phyloP scores from a whole-genome alignment of 148 eudicot genomes.

The Linanthus parryae region DNA sequence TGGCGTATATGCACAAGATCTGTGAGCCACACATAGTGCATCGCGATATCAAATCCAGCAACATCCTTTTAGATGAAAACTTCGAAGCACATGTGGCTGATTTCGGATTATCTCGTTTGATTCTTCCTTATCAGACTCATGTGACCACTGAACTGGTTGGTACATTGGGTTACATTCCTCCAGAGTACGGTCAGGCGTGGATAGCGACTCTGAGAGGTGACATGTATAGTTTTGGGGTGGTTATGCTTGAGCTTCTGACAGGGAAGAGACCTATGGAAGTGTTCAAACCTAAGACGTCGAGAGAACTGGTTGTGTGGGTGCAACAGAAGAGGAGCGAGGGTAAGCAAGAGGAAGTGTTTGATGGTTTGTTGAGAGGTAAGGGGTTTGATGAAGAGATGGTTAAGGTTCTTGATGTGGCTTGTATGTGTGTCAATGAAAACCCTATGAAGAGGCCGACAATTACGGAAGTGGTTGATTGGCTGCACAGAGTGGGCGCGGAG shows the following conservation, averaged over 20 bases:
- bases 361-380: slow-evolving; percentile 51
- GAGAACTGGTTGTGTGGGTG: slow-evolving; percentile 84
- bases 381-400: slow-evolving; percentile 80
- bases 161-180: slow-evolving; percentile 91
- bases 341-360: slow-evolving; percentile 59
- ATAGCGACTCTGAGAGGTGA: slow-evolving; percentile 91
- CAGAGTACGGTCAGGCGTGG: slow-evolving; percentile 89
- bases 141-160: slow-evolving; percentile 94
- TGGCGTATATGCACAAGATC: slow-evolving; percentile 86
- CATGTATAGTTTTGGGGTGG: slow-evolving; percentile 88
- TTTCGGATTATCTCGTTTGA: slow-evolving; percentile 78
- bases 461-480: slow-evolving; percentile 70
- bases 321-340: slow-evolving; percentile 65
- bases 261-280: slow-evolving; percentile 85
- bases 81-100: slow-evolving; percentile 91
- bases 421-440: slow-evolving; percentile 66
- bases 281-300: slow-evolving; percentile 54
- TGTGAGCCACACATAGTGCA: slow-evolving; percentile 95
- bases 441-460: slow-evolving; percentile 78
- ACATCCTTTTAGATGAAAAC: slow-evolving; percentile 80
- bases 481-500: slow-evolving; percentile 34
- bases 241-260: slow-evolving; percentile 78
- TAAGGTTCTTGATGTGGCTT: slow-evolving; percentile 73
- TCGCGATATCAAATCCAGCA: slow-evolving; percentile 90
- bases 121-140: slow-evolving; percentile 77